Evolutionary conservation across 2,329 filamentous ascomycete genomes (phyloP).

Genomic region (Albifimbria verrucaria): DNA sequence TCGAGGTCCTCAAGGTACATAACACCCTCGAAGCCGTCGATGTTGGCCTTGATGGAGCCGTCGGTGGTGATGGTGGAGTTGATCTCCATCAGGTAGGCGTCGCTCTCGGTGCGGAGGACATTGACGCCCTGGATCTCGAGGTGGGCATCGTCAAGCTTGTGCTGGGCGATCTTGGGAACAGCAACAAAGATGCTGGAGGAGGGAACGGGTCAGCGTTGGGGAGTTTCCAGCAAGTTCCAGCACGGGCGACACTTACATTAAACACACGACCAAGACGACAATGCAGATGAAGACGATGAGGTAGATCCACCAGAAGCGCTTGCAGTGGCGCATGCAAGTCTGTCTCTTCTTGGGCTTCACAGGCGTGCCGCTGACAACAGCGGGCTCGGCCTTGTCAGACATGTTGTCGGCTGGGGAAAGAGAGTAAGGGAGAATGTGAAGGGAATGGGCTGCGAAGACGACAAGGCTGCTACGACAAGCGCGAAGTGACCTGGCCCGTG

Average conservation of each 20-base stretch:
- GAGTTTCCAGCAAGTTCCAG: not conserved
- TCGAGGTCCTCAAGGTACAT: slow-evolving; percentile 53
- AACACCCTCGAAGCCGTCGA: slow-evolving; percentile 47
- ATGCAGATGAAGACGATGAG: slow-evolving; percentile 48
- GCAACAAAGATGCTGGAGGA: slow-evolving; percentile 49
- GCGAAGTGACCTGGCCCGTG: no score
- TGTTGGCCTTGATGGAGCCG: slow-evolving; percentile 47
- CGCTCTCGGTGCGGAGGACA: slow-evolving; percentile 42
- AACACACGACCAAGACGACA: slow-evolving; percentile 52
- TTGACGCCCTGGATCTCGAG: slow-evolving; percentile 50
- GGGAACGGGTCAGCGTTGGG: not conserved
- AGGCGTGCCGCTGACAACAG: slow-evolving; percentile 29
- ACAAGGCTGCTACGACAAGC: no score
- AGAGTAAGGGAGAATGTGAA: no score
- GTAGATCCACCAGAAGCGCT: slow-evolving; percentile 60
- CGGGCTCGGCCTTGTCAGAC: slow-evolving; percentile 34
- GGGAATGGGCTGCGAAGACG: no score
- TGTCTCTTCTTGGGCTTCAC: slow-evolving; percentile 30
- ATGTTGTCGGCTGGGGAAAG: slow-evolving; percentile 20
- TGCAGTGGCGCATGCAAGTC: slow-evolving; percentile 44
- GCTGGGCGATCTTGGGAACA: slow-evolving; percentile 54
- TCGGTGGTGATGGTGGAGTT: slow-evolving; percentile 53
- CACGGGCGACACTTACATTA: slow-evolving; percentile 50
- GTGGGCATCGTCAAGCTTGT: slow-evolving; percentile 50
- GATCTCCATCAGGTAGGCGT: slow-evolving; percentile 49